phyloP scores from a whole-genome alignment of 148 eudicot species.

The Euryodendron excelsum region DNA sequence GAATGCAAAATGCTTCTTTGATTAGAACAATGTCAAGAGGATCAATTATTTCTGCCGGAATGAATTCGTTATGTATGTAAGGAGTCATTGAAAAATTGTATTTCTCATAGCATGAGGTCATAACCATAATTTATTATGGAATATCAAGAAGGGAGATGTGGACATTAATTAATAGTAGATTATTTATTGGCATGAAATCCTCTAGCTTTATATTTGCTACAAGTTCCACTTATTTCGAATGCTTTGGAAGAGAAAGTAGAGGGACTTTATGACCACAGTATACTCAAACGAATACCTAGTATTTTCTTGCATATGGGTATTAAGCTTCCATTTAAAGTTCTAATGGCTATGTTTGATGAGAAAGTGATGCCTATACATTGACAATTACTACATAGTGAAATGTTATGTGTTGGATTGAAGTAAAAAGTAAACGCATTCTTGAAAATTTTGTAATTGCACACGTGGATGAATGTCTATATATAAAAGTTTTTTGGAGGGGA shows the following conservation, averaged over 20 bases:
- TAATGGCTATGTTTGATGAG: neutral
- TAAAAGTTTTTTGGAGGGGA: too few relatives aligned
- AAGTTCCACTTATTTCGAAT: neutral
- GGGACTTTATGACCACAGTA: neutral
- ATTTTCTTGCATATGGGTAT: neutral
- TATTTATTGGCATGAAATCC: neutral
- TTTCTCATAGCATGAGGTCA: too few relatives aligned
- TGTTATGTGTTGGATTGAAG: too few relatives aligned
- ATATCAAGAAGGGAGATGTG: neutral
- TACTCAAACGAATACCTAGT: neutral
- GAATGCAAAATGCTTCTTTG: neutral
- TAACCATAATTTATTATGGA: too few relatives aligned
- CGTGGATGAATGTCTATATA: too few relatives aligned
- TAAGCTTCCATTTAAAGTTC: neutral
- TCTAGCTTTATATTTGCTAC: neutral
- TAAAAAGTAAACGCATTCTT: too few relatives aligned
- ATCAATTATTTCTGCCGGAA: neutral
- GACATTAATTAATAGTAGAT: neutral
- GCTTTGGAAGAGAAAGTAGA: neutral
- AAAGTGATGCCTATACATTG: too few relatives aligned
- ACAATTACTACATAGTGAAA: too few relatives aligned
- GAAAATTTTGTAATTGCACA: neutral
- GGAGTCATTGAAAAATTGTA: too few relatives aligned
- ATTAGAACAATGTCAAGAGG: neutral
- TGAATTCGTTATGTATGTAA: neutral